Percentiles rank a stretch among this genome's conserved stretches.
These are phyloP conservation scores for Phytopythium montanum DNA, from an alignment of 352 stramenopile genomes.

Conservation along the genomic window DNA sequence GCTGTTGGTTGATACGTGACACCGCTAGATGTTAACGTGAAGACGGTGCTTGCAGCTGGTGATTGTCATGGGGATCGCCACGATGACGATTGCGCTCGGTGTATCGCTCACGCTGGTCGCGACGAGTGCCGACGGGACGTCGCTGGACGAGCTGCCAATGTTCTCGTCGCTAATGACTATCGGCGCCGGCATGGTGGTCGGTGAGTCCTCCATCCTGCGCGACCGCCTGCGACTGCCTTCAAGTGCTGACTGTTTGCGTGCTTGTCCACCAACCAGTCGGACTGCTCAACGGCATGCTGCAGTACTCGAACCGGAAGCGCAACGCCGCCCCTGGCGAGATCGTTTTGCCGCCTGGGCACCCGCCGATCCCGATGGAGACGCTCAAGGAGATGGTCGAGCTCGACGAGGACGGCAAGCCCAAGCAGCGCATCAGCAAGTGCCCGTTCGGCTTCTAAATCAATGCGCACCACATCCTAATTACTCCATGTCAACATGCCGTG, in stretches of 20 bases:
- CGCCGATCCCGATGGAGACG: slow-evolving; percentile 27
- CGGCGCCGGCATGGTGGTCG: slow-evolving; percentile 49
- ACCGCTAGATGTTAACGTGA: neutral
- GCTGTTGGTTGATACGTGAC: too few relatives aligned
- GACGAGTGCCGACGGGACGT: slow-evolving; percentile 28
- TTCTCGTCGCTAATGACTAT: slow-evolving; percentile 66
- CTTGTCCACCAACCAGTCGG: slow-evolving; percentile 20
- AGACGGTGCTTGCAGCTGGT: neutral
- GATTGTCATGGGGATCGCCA: slow-evolving; percentile 29
- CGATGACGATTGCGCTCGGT: slow-evolving; percentile 50
- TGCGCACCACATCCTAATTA: slow-evolving; percentile 7
- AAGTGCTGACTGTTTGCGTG: slow-evolving; percentile 7
- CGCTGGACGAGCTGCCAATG: slow-evolving; percentile 54
- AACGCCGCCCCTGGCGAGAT: slow-evolving; percentile 27
- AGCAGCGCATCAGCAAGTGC: slow-evolving; percentile 56
- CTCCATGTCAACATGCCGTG: neutral
- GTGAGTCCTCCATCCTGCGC: slow-evolving; percentile 11
- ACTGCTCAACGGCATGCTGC: slow-evolving; percentile 39
- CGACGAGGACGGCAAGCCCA: slow-evolving; percentile 37
- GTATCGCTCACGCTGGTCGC: slow-evolving; percentile 47
- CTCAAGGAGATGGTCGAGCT: slow-evolving; percentile 35
- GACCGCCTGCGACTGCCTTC: neutral
- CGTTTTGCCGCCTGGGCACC: slow-evolving; percentile 30
- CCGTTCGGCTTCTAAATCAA: slow-evolving; percentile 42
- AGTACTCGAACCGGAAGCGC: slow-evolving; percentile 31